These are phyloP conservation scores for Botryosphaeria agaves DNA, from an alignment of 2,329 filamentous ascomycete species.

Conservation along the genomic window DNA sequence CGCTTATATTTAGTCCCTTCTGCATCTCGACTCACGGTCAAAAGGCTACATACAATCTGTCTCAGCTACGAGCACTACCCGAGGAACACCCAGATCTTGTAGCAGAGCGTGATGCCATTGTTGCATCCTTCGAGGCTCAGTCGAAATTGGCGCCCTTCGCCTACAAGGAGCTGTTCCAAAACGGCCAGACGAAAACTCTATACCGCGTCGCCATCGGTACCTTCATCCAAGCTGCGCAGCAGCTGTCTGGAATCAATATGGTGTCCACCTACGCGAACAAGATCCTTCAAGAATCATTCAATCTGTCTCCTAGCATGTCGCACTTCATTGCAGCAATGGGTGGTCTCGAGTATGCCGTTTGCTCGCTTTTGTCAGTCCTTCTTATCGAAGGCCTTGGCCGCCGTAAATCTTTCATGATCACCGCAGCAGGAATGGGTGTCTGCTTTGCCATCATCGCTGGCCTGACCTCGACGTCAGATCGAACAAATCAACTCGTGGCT, in stretches of 20 bases:
- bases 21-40: not conserved
- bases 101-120: conserved; percentile 2
- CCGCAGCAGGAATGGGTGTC: conserved; percentile 3
- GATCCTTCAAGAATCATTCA: not conserved
- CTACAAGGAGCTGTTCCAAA: conserved; percentile 3
- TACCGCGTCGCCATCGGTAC: conserved; percentile 4
- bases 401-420: conserved; percentile 4
- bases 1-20: conserved; percentile 1
- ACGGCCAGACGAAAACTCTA: conserved; percentile 2
- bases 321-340: conserved; percentile 5
- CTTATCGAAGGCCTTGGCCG: conserved; percentile 5
- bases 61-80: conserved; percentile 3
- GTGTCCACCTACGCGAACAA: conserved; percentile 1
- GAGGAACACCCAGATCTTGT: conserved; percentile 2
- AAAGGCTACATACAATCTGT: conserved; percentile 2
- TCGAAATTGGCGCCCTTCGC: conserved; percentile 3
- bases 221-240: conserved; percentile 2
- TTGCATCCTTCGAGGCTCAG: conserved; percentile 5
- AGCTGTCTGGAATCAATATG: conserved; percentile 1
- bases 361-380: conserved; percentile 3
- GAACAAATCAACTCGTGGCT: conserved; percentile 3
- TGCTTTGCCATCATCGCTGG: conserved; percentile 5
- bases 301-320: conserved; percentile 2
- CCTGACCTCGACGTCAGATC: conserved; percentile 3
- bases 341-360: conserved; percentile 4